A percentile compares a stretch with the other conserved stretches of the same genome.
phyloP scores from a whole-genome alignment of 1,284 basidiomycete genomes.

The Trichosporon sp. region DNA sequence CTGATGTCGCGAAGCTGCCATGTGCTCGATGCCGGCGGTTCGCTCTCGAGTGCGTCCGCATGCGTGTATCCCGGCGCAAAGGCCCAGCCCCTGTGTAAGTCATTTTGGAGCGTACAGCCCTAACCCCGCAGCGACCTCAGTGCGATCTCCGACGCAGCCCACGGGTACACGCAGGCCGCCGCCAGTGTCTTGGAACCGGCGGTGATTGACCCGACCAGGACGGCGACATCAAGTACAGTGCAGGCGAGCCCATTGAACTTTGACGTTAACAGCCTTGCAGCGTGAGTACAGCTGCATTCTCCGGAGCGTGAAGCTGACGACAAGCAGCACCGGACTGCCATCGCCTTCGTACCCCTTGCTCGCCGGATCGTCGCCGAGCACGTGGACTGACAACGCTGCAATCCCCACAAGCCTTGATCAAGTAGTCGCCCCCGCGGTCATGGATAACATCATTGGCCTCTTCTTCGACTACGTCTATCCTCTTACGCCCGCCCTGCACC shows the following conservation, averaged over 20 bases:
- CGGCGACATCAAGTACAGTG: background rate
- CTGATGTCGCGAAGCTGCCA: slow-evolving; percentile 48
- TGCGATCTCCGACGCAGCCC: slow-evolving; percentile 43
- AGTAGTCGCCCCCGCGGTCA: slow-evolving; percentile 38
- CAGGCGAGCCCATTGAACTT: background rate
- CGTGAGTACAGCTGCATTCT: background rate
- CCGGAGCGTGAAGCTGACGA: background rate
- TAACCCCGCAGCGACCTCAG: slow-evolving; percentile 28
- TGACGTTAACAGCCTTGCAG: slow-evolving; percentile 3
- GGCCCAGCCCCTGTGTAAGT: slow-evolving; percentile 50
- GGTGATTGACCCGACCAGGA: background rate
- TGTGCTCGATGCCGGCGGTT: slow-evolving; percentile 51
- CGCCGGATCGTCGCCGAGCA: slow-evolving; percentile 22
- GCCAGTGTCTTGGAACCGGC: background rate
- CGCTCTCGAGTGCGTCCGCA: slow-evolving; percentile 48
- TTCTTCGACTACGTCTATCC: slow-evolving; percentile 54
- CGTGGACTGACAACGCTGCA: slow-evolving; percentile 19
- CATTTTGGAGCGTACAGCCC: background rate
- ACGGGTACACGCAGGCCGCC: slow-evolving; percentile 32
- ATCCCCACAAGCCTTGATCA: slow-evolving; percentile 45
- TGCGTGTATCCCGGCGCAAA: slow-evolving; percentile 43
- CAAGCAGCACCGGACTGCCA: background rate
- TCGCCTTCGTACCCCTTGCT: slow-evolving; percentile 26
- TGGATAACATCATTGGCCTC: slow-evolving; percentile 45
- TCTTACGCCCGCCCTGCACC: slow-evolving; percentile 49